Evolutionary conservation across 129 eudicot genomes (phyloP), one percentile per base, ranked within the genome.

Genomic region (Oenanthe sinensis): DNA sequence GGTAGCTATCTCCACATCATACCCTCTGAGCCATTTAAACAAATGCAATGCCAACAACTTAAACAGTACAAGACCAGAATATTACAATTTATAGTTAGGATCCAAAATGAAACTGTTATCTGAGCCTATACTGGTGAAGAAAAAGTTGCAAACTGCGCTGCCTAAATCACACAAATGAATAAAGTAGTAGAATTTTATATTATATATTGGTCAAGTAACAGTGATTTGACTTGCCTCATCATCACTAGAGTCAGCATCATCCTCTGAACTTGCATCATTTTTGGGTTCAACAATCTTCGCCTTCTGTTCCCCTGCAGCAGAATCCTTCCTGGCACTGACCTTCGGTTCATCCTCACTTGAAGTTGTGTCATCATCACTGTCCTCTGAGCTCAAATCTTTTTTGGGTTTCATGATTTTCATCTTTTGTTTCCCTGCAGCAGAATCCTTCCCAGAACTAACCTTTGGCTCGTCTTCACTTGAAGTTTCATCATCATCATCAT

Each of bases 201-300:
- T n/a, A 9, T 9, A 10, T 0, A 60, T 1, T 60, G 33, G 68
- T n/a, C 9, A 14, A 0, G 2, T 30, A 30, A 60, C 68, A 24
- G 68, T 24, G 36, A 60, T 15, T 60, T 60, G 36, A 60, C 68
- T 30, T 85, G 82, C 92, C 90, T 79, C 83, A 42, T 82, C 88
- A 75, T 83, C 86, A 47, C 77, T 74, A 26, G 78, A 87, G 7
- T 84, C 88, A 15, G 45, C 75, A 71, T 20, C 77, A 11, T 58
- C 79, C 26, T 76, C 79, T 13, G 79, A 16, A 15, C 37, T 30
- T 19, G 14, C 78, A 48, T 85, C 89, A 81, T 92, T 90, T 42
- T 33, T 85, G 37, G 94, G 96, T 75, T 86, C 92, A 45, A 84
- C 92, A 60, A 93, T 86, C 84, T 79, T 89, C 86, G 86, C 91